Conservation (phyloP, 441 rosid genomes). For the Erodium trifolium region DNA sequence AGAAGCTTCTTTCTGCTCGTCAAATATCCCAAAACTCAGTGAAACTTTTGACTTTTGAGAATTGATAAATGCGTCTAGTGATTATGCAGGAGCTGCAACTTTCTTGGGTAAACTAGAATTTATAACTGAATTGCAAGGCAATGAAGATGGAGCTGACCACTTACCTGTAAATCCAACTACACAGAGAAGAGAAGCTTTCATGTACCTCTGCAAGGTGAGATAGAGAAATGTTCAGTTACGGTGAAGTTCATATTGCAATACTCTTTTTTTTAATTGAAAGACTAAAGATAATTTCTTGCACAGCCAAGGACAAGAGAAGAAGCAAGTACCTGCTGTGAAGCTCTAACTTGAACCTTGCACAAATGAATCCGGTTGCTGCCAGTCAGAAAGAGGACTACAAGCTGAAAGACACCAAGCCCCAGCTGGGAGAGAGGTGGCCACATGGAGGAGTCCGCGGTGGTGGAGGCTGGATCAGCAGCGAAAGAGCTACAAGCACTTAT, state of each 20-base stretch:
- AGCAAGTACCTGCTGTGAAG: not conserved
- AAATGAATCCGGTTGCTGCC: slow-evolving; percentile 45
- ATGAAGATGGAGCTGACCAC: too few species aligned
- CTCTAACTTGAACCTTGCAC: too few species aligned
- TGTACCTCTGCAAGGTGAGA: not conserved
- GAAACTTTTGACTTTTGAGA: too few species aligned
- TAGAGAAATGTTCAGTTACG: not conserved
- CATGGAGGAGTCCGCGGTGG: slow-evolving; percentile 62
- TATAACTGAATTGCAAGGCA: too few species aligned
- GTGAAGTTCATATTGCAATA: too few species aligned
- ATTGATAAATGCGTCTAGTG: too few species aligned
- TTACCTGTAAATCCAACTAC: too few species aligned
- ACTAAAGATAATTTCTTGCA: not conserved
- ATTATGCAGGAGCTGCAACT: too few species aligned
- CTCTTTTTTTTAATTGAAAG: not conserved
- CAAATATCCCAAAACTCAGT: too few species aligned
- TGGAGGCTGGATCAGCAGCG: slow-evolving; percentile 60
- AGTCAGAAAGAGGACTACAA: slow-evolving; percentile 64
- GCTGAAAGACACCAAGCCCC: slow-evolving; percentile 73
- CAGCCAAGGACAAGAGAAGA: not conserved
- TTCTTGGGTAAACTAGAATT: too few species aligned
- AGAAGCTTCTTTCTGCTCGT: too few species aligned
- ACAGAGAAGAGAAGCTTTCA: not conserved
- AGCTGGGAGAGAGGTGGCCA: slow-evolving; percentile 92
- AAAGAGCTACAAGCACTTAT: slow-evolving; percentile 59